Conservation (phyloP, 371 early-diverging fungal species). For the Thermomucor indicae-seudaticae region DNA sequence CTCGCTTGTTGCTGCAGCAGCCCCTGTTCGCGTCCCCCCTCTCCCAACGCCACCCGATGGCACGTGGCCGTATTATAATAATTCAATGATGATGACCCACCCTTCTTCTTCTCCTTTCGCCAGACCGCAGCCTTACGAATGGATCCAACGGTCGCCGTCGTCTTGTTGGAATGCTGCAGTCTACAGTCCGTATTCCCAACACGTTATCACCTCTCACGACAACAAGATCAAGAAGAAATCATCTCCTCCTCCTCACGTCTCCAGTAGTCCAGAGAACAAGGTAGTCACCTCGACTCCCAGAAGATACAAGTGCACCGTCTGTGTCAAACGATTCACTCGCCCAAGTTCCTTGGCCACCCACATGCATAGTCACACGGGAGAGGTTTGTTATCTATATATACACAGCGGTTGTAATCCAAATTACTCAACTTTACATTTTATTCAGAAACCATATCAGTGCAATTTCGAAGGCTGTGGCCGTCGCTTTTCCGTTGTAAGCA, state of each 20-base stretch:
- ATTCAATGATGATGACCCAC: neutral
- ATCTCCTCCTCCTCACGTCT: neutral
- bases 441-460: slow-evolving; percentile 30
- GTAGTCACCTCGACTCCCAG: slow-evolving; percentile 15
- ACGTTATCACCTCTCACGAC: neutral
- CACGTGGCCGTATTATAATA: slow-evolving; percentile 6
- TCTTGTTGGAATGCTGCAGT: too few relatives aligned
- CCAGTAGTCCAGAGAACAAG: neutral
- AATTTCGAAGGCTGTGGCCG: slow-evolving; percentile 27
- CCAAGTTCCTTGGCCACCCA: slow-evolving; percentile 61
- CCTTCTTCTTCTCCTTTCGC: neutral
- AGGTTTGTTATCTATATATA: slow-evolving; percentile 21
- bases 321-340: slow-evolving; percentile 53
- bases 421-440: neutral
- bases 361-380: slow-evolving; percentile 61
- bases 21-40: slow-evolving; percentile 8
- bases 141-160: too few relatives aligned
- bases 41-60: slow-evolving; percentile 9
- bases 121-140: neutral
- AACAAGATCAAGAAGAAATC: neutral
- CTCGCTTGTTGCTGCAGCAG: neutral
- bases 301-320: slow-evolving; percentile 40
- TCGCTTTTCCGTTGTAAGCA: slow-evolving; percentile 30
- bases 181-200: neutral
- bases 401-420: neutral